Percentiles rank a stretch among this genome's conserved stretches.
Conservation (phyloP, 495 filamentous ascomycete species). For the Lepraria neglecta region DNA sequence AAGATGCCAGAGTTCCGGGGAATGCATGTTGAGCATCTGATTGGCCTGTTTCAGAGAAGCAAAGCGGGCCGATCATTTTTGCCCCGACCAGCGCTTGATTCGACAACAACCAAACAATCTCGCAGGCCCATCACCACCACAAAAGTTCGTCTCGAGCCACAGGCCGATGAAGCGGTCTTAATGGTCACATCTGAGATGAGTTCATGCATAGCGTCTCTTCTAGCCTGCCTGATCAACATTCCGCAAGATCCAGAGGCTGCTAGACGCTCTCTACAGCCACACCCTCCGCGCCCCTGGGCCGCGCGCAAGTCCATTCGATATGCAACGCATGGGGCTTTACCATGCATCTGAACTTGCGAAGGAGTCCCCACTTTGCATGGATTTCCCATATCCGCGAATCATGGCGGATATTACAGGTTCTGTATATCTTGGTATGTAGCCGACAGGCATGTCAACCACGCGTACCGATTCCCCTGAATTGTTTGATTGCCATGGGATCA, state of each 20-base stretch:
- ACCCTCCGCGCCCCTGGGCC: not conserved
- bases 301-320: slow-evolving; percentile 12
- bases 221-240: not conserved
- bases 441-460: slow-evolving; percentile 7
- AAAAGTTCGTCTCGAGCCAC: slow-evolving; percentile 1
- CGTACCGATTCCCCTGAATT: slow-evolving; percentile 2
- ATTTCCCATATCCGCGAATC: slow-evolving; percentile 4
- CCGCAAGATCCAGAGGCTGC: not conserved
- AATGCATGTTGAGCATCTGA: not conserved
- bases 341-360: not conserved
- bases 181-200: not conserved
- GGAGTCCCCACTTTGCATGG: not conserved
- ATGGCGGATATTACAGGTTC: not conserved
- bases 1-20: not conserved
- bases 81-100: slow-evolving; percentile 1
- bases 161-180: not conserved
- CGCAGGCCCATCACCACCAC: not conserved
- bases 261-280: not conserved
- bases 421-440: not conserved
- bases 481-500: not conserved
- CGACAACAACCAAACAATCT: slow-evolving; percentile 1
- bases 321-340: slow-evolving; percentile 4
- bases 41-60: slow-evolving; percentile 4
- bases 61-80: not conserved
- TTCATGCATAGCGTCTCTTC: slow-evolving; percentile 6